phyloP scores from a whole-genome alignment of 352 stramenopile species.

The Pythium grandisporangium region DNA sequence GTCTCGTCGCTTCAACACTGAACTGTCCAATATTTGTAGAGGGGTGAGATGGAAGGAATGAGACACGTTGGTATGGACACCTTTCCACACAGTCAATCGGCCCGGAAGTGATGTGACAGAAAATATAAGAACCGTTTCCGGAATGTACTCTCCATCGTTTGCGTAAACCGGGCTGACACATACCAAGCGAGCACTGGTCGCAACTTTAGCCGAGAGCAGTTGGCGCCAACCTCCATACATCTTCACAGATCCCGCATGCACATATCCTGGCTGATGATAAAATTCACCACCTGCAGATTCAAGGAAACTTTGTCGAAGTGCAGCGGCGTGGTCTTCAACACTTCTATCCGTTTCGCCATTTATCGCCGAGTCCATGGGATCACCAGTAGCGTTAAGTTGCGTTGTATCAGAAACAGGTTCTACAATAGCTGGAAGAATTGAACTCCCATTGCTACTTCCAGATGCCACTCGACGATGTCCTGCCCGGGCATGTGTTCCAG shows the following conservation, averaged over 20 bases:
- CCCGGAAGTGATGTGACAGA: constrained; percentile 34
- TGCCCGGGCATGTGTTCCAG: too few species aligned
- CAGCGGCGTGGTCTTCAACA: constrained; percentile 15
- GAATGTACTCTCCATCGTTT: constrained; percentile 65
- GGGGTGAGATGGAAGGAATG: constrained; percentile 37
- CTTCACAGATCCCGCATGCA: constrained; percentile 55
- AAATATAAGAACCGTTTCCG: constrained; percentile 65
- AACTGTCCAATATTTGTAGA: constrained; percentile 37
- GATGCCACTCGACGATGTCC: too few species aligned
- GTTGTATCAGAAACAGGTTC: not conserved
- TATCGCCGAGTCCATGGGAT: too few species aligned
- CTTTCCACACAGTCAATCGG: constrained; percentile 55
- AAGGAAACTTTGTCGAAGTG: constrained; percentile 25
- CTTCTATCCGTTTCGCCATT: not conserved
- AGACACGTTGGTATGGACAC: constrained; percentile 17
- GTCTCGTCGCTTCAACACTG: constrained; percentile 33
- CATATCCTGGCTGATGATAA: constrained; percentile 20
- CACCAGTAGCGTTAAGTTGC: too few species aligned
- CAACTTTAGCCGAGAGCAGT: constrained; percentile 24
- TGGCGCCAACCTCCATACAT: constrained; percentile 71
- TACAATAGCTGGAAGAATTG: too few species aligned
- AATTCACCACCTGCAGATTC: constrained; percentile 22
- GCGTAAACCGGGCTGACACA: constrained; percentile 70
- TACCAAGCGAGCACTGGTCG: constrained; percentile 24
- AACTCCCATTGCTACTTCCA: too few species aligned